Conservation (phyloP, 2,329 filamentous ascomycete species). For the Sporothrix pallida region DNA sequence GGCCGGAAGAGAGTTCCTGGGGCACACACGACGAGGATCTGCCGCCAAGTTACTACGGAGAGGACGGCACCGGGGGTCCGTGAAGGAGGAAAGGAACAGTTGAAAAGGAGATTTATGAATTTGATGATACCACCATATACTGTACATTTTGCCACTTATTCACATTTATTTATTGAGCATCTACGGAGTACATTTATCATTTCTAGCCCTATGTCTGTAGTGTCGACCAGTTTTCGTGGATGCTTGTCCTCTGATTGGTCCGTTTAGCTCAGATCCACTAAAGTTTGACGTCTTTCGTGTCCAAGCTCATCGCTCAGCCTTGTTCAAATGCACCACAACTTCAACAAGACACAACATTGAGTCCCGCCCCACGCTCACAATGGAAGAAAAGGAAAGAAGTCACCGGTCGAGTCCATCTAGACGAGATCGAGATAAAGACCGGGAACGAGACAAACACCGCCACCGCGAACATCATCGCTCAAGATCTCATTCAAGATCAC, state of each 20-base stretch:
- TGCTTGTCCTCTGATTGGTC: no score
- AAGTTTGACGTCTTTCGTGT: no score
- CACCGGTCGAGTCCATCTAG: background rate
- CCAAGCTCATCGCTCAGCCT: no score
- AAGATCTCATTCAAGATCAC: background rate
- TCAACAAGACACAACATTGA: no score
- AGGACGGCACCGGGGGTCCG: background rate
- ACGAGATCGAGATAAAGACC: background rate
- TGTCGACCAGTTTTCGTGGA: no score
- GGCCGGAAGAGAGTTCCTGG: slow-evolving; percentile 63
- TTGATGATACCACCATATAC: slow-evolving; percentile 20
- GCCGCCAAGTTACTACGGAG: slow-evolving; percentile 57
- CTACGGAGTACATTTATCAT: no score
- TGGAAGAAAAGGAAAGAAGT: no score
- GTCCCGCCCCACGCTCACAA: no score
- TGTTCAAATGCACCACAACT: no score
- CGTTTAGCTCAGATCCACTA: no score
- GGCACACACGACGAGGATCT: slow-evolving; percentile 61
- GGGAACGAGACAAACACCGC: background rate
- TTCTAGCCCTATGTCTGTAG: background rate
- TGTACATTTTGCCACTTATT: slow-evolving; percentile 3
- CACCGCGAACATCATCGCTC: background rate
- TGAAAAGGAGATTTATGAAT: background rate
- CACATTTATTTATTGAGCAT: background rate
- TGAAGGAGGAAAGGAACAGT: background rate